phyloP scores from a whole-genome alignment of 345 rosid species.

The Syzygium jambos region DNA sequence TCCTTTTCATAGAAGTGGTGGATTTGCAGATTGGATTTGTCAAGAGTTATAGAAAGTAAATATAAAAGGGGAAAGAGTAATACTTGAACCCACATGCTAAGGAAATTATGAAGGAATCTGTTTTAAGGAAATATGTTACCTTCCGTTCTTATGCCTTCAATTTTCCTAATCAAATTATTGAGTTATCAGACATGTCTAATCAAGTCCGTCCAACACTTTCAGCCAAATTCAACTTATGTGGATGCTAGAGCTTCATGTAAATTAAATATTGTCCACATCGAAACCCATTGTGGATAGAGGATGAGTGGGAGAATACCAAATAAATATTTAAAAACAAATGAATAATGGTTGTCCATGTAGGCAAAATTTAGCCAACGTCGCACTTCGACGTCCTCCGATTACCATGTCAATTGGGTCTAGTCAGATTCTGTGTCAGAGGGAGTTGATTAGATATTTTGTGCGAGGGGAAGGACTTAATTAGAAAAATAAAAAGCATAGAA shows the following conservation, averaged over 20 bases:
- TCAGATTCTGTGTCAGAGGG: rapidly evolving
- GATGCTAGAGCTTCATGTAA: not conserved
- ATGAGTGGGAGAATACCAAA: not conserved
- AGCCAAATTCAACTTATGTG: not conserved
- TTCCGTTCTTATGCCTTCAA: not conserved
- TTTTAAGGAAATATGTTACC: not conserved
- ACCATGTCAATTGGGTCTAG: not conserved
- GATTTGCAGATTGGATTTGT: not conserved
- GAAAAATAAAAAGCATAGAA: not conserved
- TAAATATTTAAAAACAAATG: not conserved
- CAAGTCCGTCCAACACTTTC: not conserved
- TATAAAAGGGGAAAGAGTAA: not conserved
- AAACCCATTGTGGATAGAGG: not conserved
- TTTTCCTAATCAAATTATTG: not conserved
- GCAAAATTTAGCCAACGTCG: not conserved
- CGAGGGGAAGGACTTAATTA: not conserved
- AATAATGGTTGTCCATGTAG: not conserved
- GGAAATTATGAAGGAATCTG: not conserved
- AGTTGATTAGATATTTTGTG: not conserved
- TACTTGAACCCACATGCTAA: not conserved
- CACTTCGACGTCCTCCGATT: rapidly evolving
- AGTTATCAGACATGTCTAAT: not conserved
- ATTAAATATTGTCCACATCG: not conserved
- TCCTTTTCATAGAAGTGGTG: not conserved
- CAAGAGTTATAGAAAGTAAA: not conserved